Evolutionary conservation across 2,329 filamentous ascomycete genomes (phyloP).

Genomic region (Metarhizium sp.): DNA sequence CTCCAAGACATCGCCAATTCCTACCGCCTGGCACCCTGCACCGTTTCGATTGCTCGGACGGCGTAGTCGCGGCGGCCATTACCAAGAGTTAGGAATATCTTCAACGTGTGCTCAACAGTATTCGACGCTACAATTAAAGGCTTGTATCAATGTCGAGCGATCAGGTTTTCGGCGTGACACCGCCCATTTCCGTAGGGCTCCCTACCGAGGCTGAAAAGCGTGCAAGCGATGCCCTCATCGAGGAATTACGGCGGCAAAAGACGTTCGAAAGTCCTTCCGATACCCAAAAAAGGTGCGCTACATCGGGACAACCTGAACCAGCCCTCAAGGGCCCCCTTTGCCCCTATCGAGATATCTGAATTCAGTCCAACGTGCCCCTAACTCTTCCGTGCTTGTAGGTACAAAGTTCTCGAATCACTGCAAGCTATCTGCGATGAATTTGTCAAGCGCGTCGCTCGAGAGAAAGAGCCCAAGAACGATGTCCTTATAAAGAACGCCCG

Average conservation of each 20-base stretch:
- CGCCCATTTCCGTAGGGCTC: slow-evolving; percentile 67
- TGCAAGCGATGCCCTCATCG: slow-evolving; percentile 68
- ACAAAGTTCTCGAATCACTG: slow-evolving; percentile 64
- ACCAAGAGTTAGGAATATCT: neutral
- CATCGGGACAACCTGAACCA: neutral
- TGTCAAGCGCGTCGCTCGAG: slow-evolving; percentile 68
- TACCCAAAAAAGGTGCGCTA: slow-evolving; percentile 64
- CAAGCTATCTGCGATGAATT: slow-evolving; percentile 79
- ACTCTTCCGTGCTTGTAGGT: slow-evolving; percentile 31
- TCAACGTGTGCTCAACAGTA: neutral
- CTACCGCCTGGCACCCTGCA: neutral
- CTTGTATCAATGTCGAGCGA: slow-evolving; percentile 25
- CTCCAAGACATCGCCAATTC: neutral
- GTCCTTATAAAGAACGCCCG: slow-evolving; percentile 74
- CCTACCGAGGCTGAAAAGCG: slow-evolving; percentile 71
- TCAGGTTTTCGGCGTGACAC: slow-evolving; percentile 58
- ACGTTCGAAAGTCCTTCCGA: slow-evolving; percentile 83
- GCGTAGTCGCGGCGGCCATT: neutral
- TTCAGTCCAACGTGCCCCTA: neutral
- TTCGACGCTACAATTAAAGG: neutral
- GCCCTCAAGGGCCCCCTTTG: slow-evolving; percentile 4
- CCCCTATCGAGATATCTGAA: neutral
- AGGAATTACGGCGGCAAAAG: slow-evolving; percentile 79
- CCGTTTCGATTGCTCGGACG: neutral
- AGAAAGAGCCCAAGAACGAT: slow-evolving; percentile 62